Percentiles rank a stretch among this genome's conserved stretches.
Conservation (phyloP, 768 basidiomycete species). For the Gloeophyllum trabeum region DNA sequence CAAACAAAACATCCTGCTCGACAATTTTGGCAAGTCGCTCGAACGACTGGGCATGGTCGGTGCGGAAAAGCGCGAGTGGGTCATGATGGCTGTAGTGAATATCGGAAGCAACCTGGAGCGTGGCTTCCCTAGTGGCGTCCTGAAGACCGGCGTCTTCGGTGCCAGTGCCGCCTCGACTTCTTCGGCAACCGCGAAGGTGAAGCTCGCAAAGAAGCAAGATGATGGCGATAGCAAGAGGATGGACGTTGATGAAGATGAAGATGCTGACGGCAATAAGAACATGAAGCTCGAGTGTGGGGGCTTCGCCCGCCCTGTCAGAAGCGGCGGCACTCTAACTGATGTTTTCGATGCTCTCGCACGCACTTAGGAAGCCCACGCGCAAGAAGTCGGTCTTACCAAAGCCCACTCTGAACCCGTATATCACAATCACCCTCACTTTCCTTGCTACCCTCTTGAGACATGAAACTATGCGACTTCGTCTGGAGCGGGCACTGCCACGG, state of each 20-base stretch:
- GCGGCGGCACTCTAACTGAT: constrained; percentile 69
- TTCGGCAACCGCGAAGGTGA: constrained; percentile 20
- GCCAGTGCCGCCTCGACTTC: constrained; percentile 28
- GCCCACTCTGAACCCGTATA: constrained; percentile 71
- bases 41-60: constrained; percentile 80
- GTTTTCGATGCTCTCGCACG: constrained; percentile 65
- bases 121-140: constrained; percentile 59
- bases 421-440: constrained; percentile 82
- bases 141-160: constrained; percentile 25
- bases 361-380: constrained; percentile 52
- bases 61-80: constrained; percentile 82
- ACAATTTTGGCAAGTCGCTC: constrained; percentile 75
- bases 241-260: constrained; percentile 48
- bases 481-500: constrained; percentile 86
- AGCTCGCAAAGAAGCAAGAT: constrained; percentile 18
- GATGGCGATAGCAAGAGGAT: constrained; percentile 26
- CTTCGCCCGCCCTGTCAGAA: constrained; percentile 46
- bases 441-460: constrained; percentile 68
- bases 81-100: constrained; percentile 90
- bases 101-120: constrained; percentile 80
- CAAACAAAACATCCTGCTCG: constrained; percentile 84
- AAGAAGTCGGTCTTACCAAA: constrained; percentile 45
- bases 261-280: neutral
- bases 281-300: constrained; percentile 13
- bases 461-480: constrained; percentile 38